Evolutionary conservation across 2,329 filamentous ascomycete genomes (phyloP).

Genomic region (Fusarium protoensiforme): DNA sequence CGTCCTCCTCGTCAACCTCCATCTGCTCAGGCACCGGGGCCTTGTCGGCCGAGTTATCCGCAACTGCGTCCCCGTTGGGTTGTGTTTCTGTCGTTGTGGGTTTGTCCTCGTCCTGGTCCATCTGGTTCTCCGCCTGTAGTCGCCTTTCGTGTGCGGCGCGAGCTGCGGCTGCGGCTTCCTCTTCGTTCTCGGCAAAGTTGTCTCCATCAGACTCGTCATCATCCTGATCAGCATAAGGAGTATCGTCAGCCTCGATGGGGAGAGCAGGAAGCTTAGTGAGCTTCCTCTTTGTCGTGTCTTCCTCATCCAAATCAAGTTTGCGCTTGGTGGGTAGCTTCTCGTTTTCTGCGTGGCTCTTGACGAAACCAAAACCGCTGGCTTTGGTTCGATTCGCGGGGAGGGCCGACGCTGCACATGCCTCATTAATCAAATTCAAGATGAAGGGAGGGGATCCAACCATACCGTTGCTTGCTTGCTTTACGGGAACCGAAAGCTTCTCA

Average conservation of each 20-base stretch:
- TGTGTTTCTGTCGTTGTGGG: slow-evolving; percentile 42
- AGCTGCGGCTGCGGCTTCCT: slow-evolving; percentile 87
- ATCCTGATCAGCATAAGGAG: slow-evolving; percentile 70
- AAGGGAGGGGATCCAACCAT: slow-evolving; percentile 28
- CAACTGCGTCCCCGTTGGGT: slow-evolving; percentile 40
- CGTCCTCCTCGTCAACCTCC: slow-evolving; percentile 71
- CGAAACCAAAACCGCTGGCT: slow-evolving; percentile 85
- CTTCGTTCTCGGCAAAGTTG: slow-evolving; percentile 84
- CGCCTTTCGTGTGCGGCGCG: slow-evolving; percentile 87
- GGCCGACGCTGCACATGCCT: slow-evolving; percentile 55
- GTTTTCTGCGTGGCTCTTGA: slow-evolving; percentile 71
- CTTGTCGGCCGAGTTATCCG: slow-evolving; percentile 38
- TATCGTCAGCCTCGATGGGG: slow-evolving; percentile 72
- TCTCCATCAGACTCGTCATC: slow-evolving; percentile 80
- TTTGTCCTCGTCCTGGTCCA: slow-evolving; percentile 55
- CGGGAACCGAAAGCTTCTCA: slow-evolving; percentile 46
- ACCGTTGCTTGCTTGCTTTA: slow-evolving; percentile 52
- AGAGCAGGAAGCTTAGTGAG: slow-evolving; percentile 89
- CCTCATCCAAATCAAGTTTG: slow-evolving; percentile 87
- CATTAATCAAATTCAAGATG: slow-evolving; percentile 37
- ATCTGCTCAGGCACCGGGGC: slow-evolving; percentile 56
- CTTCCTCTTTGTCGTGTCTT: slow-evolving; percentile 87
- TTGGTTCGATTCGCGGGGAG: slow-evolving; percentile 77
- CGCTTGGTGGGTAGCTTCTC: slow-evolving; percentile 77
- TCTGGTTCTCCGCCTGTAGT: slow-evolving; percentile 60